Base-by-base conservation (phyloP, 1,284 basidiomycete species). In the Volvariella surrecta region DNA sequence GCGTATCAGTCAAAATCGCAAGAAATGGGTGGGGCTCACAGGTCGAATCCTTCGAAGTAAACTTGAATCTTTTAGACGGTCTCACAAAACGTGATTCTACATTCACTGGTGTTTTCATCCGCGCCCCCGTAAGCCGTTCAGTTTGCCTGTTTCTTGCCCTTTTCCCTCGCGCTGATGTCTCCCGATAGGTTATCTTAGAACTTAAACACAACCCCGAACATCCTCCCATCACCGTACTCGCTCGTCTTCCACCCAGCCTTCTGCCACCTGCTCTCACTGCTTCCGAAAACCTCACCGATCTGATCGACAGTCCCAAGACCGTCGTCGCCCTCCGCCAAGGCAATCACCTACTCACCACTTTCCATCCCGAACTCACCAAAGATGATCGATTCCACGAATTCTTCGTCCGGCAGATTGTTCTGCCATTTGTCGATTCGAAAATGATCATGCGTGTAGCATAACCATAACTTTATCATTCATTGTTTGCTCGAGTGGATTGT, bases 61-160 rank as follows among this genome's bases (percentile, higher is more conserved):
- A 45, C 18, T n/a, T 11, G 6, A 13, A 21, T 3, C 24, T 28
- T 19, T 10, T 94, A 3, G 70, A 76, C 9, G 78, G 74, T 19
- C 64, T 97, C 10, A 64, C 71, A 24, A 64, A 85, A 40, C 58
- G 85, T 1, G 62, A 74, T 1, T 58, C 63, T 31, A 79, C 88
- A 0, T 96, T 94, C 61, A 82, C 76, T 28, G 90, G 89, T 0
- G 76, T 97, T 37, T 99, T 99, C 64, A 99, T 99, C 54, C 89
- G 95, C 32, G 95, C 95, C 30, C 95, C 95, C 1, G 84, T 89
- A 53, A 47, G n/a, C n/a, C n/a, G 76, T 63, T 48, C 55, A 53
- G 4, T 53, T 51, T 37, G 35, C 19, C 37, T 47, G 16, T n/a
- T 37, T 34, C 40, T n/a, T 19, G 39, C 10, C 35, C 43, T 19